Percentiles rank a stretch among this genome's conserved stretches.
Evolutionary conservation across 176 grass and related monocot species (phyloP).

Genomic region (Poa annua): DNA sequence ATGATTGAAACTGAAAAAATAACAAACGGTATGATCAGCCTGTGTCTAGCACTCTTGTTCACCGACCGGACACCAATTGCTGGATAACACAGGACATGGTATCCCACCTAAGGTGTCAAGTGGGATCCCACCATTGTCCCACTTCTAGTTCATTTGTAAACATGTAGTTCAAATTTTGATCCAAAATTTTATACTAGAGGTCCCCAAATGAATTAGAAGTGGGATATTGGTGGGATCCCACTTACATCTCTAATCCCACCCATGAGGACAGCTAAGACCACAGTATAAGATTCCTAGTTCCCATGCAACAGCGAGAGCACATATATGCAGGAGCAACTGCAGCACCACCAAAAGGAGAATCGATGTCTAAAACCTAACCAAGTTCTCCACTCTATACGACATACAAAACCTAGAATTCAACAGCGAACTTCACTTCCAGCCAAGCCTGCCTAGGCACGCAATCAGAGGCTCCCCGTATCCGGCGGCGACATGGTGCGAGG

Average conservation of each 20-base stretch:
- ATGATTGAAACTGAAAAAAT: slow-evolving; percentile 17
- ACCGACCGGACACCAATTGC: background rate
- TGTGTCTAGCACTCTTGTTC: background rate
- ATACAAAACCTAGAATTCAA: background rate
- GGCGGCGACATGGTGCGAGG: background rate
- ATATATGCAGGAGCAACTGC: background rate
- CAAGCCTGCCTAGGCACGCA: background rate
- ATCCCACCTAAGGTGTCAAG: too few species aligned
- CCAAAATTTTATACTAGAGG: too few species aligned
- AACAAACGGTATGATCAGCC: background rate
- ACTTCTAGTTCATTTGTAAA: too few species aligned
- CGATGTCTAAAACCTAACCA: background rate
- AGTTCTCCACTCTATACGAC: background rate
- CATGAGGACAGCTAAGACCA: background rate
- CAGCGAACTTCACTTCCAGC: background rate
- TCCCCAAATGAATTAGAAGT: too few species aligned
- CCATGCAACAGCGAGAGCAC: background rate
- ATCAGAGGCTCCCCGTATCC: background rate
- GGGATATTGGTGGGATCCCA: too few species aligned
- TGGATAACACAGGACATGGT: background rate
- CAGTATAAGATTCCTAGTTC: background rate
- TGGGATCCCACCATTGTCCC: too few species aligned
- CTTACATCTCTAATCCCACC: too few species aligned
- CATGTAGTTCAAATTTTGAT: too few species aligned
- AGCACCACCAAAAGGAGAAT: background rate